A percentile compares a stretch with the other conserved stretches of the same genome.
Conservation (phyloP, 257 asterid genomes). For the Fraxinus excelsior region DNA sequence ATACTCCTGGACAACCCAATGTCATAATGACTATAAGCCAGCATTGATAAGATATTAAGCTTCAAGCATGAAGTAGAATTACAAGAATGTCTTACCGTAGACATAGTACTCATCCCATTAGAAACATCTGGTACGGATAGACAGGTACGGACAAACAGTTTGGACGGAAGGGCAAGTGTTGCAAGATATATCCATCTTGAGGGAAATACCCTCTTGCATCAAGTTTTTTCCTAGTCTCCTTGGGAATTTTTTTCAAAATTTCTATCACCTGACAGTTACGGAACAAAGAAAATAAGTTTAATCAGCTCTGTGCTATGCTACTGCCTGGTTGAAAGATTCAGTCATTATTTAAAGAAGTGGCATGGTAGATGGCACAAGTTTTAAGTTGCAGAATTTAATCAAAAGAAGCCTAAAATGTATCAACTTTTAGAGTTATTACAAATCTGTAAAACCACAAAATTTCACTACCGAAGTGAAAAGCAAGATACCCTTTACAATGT, state of each 20-base stretch:
- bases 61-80: no score
- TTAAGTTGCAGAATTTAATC: conserved; percentile 7
- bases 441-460: no score
- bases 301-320: conserved; percentile 16
- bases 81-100: no score
- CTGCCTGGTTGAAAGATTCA: conserved; percentile 14
- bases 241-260: conserved; percentile 61
- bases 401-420: no score
- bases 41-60: no score
- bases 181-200: conserved; percentile 86
- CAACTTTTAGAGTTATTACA: no score
- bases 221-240: conserved; percentile 68
- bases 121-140: conserved; percentile 90
- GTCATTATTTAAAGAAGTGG: conserved; percentile 1
- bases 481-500: no score
- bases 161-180: conserved; percentile 89
- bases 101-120: conserved; percentile 80
- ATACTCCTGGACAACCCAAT: no score
- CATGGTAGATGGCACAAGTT: conserved; percentile 8
- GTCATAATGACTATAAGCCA: no score
- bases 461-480: no score
- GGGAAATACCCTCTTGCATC: conserved; percentile 67
- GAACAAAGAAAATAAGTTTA: no score
- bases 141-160: conserved; percentile 97
- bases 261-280: conserved; percentile 56